Conservation (phyloP, 1,139 yeast genomes). For the Candida freyschussii region DNA sequence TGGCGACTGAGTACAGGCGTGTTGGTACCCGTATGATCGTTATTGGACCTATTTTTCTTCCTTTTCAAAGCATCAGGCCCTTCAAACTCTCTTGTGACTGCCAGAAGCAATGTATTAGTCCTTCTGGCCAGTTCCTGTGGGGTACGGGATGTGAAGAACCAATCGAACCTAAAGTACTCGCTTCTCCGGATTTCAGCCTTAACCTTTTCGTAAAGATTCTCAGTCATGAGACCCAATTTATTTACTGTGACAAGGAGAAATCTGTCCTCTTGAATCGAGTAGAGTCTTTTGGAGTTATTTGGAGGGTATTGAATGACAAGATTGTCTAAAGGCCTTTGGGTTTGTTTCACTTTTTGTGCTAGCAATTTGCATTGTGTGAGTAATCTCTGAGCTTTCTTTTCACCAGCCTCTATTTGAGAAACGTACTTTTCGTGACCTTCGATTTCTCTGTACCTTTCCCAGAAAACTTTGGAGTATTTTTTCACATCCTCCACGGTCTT, state of each 20-base stretch:
- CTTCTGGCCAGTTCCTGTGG: slow-evolving; percentile 82
- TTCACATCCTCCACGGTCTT: slow-evolving; percentile 68
- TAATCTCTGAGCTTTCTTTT: slow-evolving; percentile 65
- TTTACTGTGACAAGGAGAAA: slow-evolving; percentile 70
- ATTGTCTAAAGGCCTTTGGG: slow-evolving; percentile 70
- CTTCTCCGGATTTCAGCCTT: slow-evolving; percentile 70
- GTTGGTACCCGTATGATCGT: slow-evolving; percentile 4
- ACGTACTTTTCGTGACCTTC: slow-evolving; percentile 86
- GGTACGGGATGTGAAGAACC: slow-evolving; percentile 83
- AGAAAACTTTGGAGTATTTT: slow-evolving; percentile 64
- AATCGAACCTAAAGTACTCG: slow-evolving; percentile 79
- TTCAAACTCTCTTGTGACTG: slow-evolving; percentile 76
- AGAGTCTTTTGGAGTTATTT: slow-evolving; percentile 83
- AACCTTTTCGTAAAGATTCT: slow-evolving; percentile 66
- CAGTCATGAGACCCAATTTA: slow-evolving; percentile 70
- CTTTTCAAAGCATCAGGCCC: slow-evolving; percentile 50
- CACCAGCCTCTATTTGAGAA: slow-evolving; percentile 84
- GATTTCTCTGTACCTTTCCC: slow-evolving; percentile 66
- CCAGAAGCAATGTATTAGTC: slow-evolving; percentile 69
- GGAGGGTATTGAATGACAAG: slow-evolving; percentile 80
- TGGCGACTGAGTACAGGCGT: slow-evolving; percentile 8
- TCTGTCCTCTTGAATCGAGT: slow-evolving; percentile 82
- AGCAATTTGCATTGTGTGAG: slow-evolving; percentile 63
- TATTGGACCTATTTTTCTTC: slow-evolving; percentile 22
- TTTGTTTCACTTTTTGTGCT: slow-evolving; percentile 55